These are phyloP conservation scores for Russula virescens DNA, from an alignment of 768 basidiomycete species.

Conservation along the genomic window DNA sequence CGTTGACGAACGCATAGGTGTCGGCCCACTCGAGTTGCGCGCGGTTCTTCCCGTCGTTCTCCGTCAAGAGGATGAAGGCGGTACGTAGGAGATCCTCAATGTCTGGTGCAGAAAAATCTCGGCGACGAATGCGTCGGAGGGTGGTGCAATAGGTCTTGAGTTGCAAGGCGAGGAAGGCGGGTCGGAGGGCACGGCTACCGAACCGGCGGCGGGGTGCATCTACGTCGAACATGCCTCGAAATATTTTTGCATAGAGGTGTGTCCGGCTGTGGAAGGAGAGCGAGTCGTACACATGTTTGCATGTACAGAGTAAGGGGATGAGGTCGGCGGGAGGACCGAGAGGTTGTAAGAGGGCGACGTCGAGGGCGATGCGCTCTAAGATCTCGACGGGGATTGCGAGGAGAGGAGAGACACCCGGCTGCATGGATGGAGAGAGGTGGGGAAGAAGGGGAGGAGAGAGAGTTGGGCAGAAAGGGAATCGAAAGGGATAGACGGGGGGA, in stretches of 20 bases:
- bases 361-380: constrained; percentile 47
- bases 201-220: constrained; percentile 49
- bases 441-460: not conserved
- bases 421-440: constrained; percentile 3
- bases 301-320: constrained; percentile 45
- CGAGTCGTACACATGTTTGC: constrained; percentile 33
- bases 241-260: constrained; percentile 49
- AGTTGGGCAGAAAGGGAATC: constrained; percentile 2
- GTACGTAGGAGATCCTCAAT: constrained; percentile 41
- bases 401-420: constrained; percentile 4
- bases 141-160: constrained; percentile 36
- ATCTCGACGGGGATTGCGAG: constrained; percentile 38
- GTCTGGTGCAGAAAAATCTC: constrained; percentile 29
- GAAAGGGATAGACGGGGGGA: constrained; percentile 12
- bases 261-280: constrained; percentile 33
- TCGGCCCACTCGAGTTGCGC: constrained; percentile 49
- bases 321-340: constrained; percentile 45
- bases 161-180: constrained; percentile 33
- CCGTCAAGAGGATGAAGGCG: constrained; percentile 51
- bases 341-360: constrained; percentile 37
- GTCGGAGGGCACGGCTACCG: constrained; percentile 36
- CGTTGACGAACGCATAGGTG: constrained; percentile 41
- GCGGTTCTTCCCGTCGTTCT: constrained; percentile 64
- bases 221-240: constrained; percentile 50
- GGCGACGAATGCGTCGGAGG: constrained; percentile 30